Evolutionary conservation across 2,329 filamentous ascomycete species (phyloP).

Genomic region (Sclerotinia glacialis): DNA sequence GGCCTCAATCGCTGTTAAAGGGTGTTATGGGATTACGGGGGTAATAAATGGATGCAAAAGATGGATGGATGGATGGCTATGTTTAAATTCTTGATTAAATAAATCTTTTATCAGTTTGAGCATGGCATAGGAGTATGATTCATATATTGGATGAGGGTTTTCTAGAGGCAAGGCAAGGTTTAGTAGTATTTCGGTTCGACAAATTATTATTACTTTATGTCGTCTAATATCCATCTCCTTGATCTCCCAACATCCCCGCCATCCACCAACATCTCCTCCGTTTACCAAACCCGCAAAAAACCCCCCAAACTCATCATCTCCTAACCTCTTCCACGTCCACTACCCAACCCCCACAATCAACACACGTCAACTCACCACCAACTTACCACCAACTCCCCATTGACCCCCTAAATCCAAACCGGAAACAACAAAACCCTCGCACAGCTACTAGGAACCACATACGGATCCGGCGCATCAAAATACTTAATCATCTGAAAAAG

Average conservation of each 20-base stretch:
- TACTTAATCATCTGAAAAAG: constrained; percentile 31
- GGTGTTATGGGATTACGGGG: too few species aligned
- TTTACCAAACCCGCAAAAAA: not conserved
- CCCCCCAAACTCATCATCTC: not conserved
- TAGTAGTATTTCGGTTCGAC: not conserved
- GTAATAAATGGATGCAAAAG: too few species aligned
- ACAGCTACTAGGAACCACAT: constrained; percentile 27
- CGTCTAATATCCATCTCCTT: not conserved
- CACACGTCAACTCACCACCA: not conserved
- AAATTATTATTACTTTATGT: not conserved
- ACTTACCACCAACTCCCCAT: not conserved
- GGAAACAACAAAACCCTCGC: constrained; percentile 27
- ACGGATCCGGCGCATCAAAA: constrained; percentile 25
- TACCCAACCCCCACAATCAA: not conserved
- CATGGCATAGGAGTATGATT: not conserved
- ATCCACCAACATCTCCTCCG: too few species aligned
- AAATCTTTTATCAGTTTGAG: not conserved
- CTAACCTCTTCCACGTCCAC: not conserved
- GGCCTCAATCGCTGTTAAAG: too few species aligned
- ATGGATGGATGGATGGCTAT: too few species aligned
- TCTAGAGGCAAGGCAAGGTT: not conserved
- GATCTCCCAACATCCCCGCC: too few species aligned
- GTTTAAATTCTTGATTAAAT: too few species aligned
- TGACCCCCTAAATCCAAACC: constrained; percentile 20
- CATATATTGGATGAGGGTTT: not conserved